Evolutionary conservation across 495 filamentous ascomycete species (phyloP).

Genomic region (Aspergillus indologenus): DNA sequence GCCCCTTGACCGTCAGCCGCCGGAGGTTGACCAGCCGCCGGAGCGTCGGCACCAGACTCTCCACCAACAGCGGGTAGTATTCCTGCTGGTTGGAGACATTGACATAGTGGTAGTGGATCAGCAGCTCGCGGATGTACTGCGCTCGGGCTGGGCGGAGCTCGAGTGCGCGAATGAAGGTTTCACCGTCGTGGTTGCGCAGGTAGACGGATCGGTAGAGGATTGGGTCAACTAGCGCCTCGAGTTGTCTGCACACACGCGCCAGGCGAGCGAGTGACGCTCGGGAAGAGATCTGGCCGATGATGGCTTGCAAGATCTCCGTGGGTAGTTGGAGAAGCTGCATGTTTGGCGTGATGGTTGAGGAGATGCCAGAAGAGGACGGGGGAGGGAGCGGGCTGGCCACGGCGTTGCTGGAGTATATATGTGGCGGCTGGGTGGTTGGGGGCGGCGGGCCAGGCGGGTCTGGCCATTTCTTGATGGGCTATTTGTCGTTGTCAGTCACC

Average conservation of each 20-base stretch:
- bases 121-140: conserved; percentile 1
- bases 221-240: conserved; percentile 2
- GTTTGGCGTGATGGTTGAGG: background rate
- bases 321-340: background rate
- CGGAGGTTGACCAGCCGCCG: conserved; percentile 1
- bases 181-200: conserved; percentile 2
- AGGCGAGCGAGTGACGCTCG: conserved; percentile 4
- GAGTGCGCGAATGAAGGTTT: conserved; percentile 1
- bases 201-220: conserved; percentile 7
- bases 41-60: conserved; percentile 4
- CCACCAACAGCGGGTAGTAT: conserved; percentile 1
- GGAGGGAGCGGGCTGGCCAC: too few species aligned
- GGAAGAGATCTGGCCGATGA: background rate
- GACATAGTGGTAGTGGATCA: conserved; percentile 12
- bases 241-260: conserved; percentile 2
- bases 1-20: conserved; percentile 7
- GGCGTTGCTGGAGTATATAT: background rate
- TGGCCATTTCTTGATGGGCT: background rate
- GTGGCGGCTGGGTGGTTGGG: background rate
- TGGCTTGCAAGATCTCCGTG: background rate
- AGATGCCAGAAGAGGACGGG: background rate
- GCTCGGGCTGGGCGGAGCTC: background rate
- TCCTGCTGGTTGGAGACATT: conserved; percentile 3
- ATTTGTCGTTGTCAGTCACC: background rate
- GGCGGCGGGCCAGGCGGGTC: background rate